phyloP scores from a whole-genome alignment of 2,329 filamentous ascomycete genomes.

The Phaeosphaeria sp. region DNA sequence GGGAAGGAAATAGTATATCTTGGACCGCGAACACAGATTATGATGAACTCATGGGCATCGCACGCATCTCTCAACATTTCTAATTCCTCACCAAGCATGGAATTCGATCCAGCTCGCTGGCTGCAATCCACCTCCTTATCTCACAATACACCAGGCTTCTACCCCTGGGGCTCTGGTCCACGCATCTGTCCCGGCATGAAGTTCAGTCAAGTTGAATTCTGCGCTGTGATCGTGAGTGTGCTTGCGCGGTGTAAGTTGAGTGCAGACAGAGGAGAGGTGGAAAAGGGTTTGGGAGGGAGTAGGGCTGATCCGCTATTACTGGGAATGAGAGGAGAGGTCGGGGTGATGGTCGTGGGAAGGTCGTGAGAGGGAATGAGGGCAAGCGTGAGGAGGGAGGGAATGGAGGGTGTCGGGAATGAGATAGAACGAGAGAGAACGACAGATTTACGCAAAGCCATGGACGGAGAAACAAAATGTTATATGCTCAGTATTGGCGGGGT shows the following conservation, averaged over 20 bases:
- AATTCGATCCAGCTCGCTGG: slow-evolving; percentile 41
- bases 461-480: no score
- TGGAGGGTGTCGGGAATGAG: no score
- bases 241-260: slow-evolving; percentile 14
- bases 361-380: no score
- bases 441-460: no score
- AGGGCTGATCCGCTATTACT: slow-evolving; percentile 18
- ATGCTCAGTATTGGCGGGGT: no score
- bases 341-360: slow-evolving; percentile 1
- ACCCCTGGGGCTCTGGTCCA: slow-evolving; percentile 59
- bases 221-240: slow-evolving; percentile 49
- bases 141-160: slow-evolving; percentile 33
- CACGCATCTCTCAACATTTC: slow-evolving; percentile 27
- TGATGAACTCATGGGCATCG: slow-evolving; percentile 26
- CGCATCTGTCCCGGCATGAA: slow-evolving; percentile 61
- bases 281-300: slow-evolving; percentile 5
- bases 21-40: slow-evolving; percentile 19
- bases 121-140: slow-evolving; percentile 13
- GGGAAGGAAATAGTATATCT: slow-evolving; percentile 5
- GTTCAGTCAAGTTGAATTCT: slow-evolving; percentile 64
- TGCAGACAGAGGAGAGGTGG: slow-evolving; percentile 6
- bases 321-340: slow-evolving; percentile 10
- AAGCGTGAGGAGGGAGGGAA: no score
- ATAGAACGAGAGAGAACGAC: no score
- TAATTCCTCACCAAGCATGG: slow-evolving; percentile 25